Evolutionary conservation across 2,329 filamentous ascomycete species (phyloP), one percentile per base, ranked within the genome.

Genomic region (Didymella arachidicola): DNA sequence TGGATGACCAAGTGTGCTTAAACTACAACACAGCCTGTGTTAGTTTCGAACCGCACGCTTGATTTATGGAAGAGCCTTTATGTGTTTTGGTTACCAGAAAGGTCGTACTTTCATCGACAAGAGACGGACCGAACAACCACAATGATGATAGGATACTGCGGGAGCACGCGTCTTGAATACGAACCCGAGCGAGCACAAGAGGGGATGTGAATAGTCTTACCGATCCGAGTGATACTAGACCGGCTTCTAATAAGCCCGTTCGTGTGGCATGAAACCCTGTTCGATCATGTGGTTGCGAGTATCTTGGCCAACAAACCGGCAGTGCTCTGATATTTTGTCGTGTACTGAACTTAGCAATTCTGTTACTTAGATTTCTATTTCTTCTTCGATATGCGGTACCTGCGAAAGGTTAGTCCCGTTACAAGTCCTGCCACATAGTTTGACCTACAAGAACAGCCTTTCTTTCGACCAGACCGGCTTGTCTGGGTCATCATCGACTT

Each of bases 401-500:
- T 71, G 10, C 4, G 22, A 16, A 7, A 1, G n/a, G 45, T 61
- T 54, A 64, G 44, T 7, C 8, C 1, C n/a, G 7, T 3, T 16
- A n/a, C 16, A 8, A 2, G 1, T 29, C 10, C 2, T 16, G 8
- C 7, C 8, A 16, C 2, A 29, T 11, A 2, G 16, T 36, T 1
- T n/a, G 1, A 59, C 80, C 69, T 67, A 85, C 83, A 85, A 63
- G 63, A 79, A 81, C 14, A 84, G 72, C 43, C 80, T 83, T 65
- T 85, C 79, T 55, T 80, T 75, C 7, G 71, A 69, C 64, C 81
- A 84, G 2, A 73, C 66, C 39, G 74, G 74, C 60, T 74, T 77
- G 53, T 84, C 81, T 5, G 78, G 77, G 68, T 84, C 82, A 63
- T 84, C 82, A 22, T 73, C 68, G 7, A 84, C 77, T 51, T 80